Evolutionary conservation across 371 early-diverging fungal genomes (phyloP).

Genomic region (Apophysomyces elegans): DNA sequence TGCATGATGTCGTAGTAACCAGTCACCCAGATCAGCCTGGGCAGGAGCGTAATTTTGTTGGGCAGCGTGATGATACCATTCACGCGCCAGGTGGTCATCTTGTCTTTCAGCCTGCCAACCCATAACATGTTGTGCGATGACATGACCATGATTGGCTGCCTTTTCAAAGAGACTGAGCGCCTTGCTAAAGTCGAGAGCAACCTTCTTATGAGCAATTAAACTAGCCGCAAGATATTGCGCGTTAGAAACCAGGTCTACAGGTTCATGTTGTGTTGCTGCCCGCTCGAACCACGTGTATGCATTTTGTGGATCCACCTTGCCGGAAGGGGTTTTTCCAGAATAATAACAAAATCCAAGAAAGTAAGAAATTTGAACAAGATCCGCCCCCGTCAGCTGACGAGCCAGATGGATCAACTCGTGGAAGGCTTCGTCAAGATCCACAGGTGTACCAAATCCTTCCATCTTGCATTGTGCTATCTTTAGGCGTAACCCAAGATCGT

Average conservation of each 20-base stretch:
- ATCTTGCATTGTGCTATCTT: conserved; percentile 2
- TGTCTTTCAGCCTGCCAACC: conserved; percentile 17
- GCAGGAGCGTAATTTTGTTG: conserved; percentile 18
- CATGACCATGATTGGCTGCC: conserved; percentile 18
- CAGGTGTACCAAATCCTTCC: background rate
- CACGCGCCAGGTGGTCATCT: conserved; percentile 2
- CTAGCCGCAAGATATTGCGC: conserved; percentile 19
- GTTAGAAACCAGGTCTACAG: background rate
- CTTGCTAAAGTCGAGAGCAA: conserved; percentile 4
- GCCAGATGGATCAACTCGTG: background rate
- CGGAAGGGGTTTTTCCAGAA: conserved; percentile 11
- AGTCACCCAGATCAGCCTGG: conserved; percentile 16
- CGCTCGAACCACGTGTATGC: conserved; percentile 17
- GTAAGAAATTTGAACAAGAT: conserved; percentile 13
- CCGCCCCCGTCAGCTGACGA: conserved; percentile 2
- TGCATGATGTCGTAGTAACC: conserved; percentile 16
- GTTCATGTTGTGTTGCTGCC: conserved; percentile 12
- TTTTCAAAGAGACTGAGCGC: conserved; percentile 11
- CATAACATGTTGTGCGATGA: conserved; percentile 16
- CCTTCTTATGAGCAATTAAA: conserved; percentile 12
- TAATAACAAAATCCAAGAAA: conserved; percentile 16
- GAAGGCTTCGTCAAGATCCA: background rate
- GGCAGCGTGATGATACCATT: conserved; percentile 21
- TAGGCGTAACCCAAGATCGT: background rate
- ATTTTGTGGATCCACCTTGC: conserved; percentile 12